phyloP scores from a whole-genome alignment of 2,329 filamentous ascomycete genomes.

The Alternaria atra region DNA sequence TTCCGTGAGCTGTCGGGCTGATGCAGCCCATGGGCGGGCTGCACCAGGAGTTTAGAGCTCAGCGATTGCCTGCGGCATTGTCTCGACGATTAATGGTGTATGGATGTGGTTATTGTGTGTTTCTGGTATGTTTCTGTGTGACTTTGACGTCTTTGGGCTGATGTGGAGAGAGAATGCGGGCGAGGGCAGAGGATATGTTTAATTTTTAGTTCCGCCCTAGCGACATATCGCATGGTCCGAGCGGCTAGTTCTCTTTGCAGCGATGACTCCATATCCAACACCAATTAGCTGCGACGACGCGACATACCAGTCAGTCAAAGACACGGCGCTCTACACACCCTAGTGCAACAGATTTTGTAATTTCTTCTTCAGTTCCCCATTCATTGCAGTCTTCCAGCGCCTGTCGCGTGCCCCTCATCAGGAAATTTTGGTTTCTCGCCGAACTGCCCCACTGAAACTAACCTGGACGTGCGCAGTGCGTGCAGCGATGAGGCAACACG shows the following conservation, averaged over 20 bases:
- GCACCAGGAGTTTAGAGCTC: slow-evolving; percentile 74
- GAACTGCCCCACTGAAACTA: slow-evolving; percentile 45
- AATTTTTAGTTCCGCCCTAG: slow-evolving; percentile 37
- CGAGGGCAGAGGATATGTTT: slow-evolving; percentile 34
- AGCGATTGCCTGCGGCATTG: slow-evolving; percentile 59
- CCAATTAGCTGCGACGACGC: slow-evolving; percentile 20
- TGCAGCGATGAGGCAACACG: slow-evolving; percentile 42
- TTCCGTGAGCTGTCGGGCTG: slow-evolving; percentile 85
- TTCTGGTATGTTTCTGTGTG: slow-evolving; percentile 41
- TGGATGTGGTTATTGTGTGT: slow-evolving; percentile 33
- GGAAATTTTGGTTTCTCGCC: slow-evolving; percentile 26
- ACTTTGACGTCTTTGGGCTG: slow-evolving; percentile 53
- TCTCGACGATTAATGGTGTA: slow-evolving; percentile 54
- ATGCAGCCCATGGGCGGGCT: slow-evolving; percentile 25
- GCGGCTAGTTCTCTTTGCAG: slow-evolving; percentile 24
- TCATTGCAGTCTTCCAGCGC: slow-evolving; percentile 7
- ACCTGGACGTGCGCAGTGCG: slow-evolving; percentile 33
- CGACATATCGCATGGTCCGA: slow-evolving; percentile 30
- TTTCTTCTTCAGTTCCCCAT: slow-evolving; percentile 1
- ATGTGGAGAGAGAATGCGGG: slow-evolving; percentile 44
- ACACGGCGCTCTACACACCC: slow-evolving; percentile 5
- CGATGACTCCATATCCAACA: slow-evolving; percentile 34
- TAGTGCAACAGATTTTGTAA: slow-evolving; percentile 8
- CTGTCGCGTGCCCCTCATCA: slow-evolving; percentile 38
- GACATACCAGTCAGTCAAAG: slow-evolving; percentile 16